Evolutionary conservation across 2,329 filamentous ascomycete species (phyloP), one percentile per base, ranked within the genome.

Genomic region (Aspergillus sp.): DNA sequence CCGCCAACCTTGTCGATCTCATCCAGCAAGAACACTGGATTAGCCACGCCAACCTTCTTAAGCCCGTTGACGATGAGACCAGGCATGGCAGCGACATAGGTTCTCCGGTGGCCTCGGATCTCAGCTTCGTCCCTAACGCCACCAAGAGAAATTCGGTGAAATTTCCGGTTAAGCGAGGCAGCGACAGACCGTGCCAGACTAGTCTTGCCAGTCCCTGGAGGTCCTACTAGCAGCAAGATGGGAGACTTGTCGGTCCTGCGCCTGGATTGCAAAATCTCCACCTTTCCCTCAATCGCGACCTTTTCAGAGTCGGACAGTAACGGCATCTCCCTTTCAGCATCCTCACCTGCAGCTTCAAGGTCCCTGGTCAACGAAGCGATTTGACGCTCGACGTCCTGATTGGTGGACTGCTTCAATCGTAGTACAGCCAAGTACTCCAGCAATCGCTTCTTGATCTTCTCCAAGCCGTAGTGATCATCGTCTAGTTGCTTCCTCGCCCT

Each of bases 1-100:
- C 83, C 82, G 52, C 90, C 89, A 51, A 98, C 80, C 75, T 98
- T 98, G 75, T 98, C 93, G 57, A 98, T 96, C 72, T 98, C 93
- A 62, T 98, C 93, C 8, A 98, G 81, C 41, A 98, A 72, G 70
- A 98, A 87, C 47, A 98, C 91, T 0, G 93, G 93, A 62, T 98
- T 98, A 2, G 88, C 82, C 19, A 97, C 91, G 41, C 90, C 91
- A 30, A 94, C 91, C 72, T 97, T 98, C 71, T 93, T 90, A 46
- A 98, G 66, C 0, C 91, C 93, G 64, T 89, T 90, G 29, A 97
- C 90, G 49, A 98, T 86, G 46, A 97, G 75, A 45, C 93, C 93
- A 7, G 93, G 93, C 91, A 98, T 96, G n/a, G 93, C 93, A 26
- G 93, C 93, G 48, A 98, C 93, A 62, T 98, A 98, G 0, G 93